Evolutionary conservation across 768 basidiomycete genomes (phyloP).

Genomic region (Nidularia pulvinata): DNA sequence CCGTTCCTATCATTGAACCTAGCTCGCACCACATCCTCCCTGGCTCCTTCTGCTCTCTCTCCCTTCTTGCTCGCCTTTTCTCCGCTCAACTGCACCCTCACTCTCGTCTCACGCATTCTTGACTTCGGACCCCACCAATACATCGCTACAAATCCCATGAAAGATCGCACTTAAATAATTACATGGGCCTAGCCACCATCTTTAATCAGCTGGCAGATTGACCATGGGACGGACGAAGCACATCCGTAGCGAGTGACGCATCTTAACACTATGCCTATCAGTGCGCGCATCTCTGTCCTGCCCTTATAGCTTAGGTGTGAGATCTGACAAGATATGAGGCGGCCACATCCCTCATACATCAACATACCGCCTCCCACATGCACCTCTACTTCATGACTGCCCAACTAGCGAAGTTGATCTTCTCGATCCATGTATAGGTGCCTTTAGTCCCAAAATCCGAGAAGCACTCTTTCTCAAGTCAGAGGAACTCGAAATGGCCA

Average conservation of each 20-base stretch:
- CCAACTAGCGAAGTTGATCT: slow-evolving; percentile 49
- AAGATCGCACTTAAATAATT: slow-evolving; percentile 40
- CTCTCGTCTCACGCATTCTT: slow-evolving; percentile 17
- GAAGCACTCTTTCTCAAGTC: slow-evolving; percentile 45
- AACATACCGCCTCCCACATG: slow-evolving; percentile 28
- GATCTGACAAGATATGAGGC: slow-evolving; percentile 53
- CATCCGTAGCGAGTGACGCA: slow-evolving; percentile 28
- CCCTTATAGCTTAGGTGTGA: not conserved
- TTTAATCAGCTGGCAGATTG: slow-evolving; percentile 44
- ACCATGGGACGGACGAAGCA: slow-evolving; percentile 7
- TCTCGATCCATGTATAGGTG: slow-evolving; percentile 25
- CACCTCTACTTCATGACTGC: slow-evolving; percentile 47
- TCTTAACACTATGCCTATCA: slow-evolving; percentile 44
- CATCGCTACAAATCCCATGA: slow-evolving; percentile 33
- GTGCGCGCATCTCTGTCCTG: slow-evolving; percentile 20
- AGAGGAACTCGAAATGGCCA: slow-evolving; percentile 37
- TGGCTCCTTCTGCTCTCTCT: too few species aligned
- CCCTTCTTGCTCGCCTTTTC: slow-evolving; percentile 40
- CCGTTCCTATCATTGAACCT: too few species aligned
- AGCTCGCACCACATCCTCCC: too few species aligned
- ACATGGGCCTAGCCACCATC: slow-evolving; percentile 49
- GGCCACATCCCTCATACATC: slow-evolving; percentile 34
- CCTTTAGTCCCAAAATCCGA: slow-evolving; percentile 39
- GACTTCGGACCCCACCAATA: slow-evolving; percentile 55
- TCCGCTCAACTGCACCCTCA: slow-evolving; percentile 33